Percentiles rank a stretch among this genome's conserved stretches.
These are phyloP conservation scores for Corinectria fuckeliana DNA, from an alignment of 2,329 filamentous ascomycete species.

Conservation along the genomic window DNA sequence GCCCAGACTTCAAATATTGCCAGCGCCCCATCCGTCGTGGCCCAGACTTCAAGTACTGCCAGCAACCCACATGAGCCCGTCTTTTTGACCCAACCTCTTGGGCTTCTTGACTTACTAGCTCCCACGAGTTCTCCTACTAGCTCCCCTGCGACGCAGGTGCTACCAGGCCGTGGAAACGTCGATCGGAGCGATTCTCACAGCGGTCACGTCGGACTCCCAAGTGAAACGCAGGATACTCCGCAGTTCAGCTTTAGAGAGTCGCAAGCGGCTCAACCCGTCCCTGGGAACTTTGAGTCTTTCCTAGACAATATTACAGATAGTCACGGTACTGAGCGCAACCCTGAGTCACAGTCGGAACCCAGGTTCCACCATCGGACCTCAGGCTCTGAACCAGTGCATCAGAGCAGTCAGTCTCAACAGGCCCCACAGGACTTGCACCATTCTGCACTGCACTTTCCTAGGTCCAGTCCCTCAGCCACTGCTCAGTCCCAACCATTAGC, in stretches of 20 bases:
- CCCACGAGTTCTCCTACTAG: conserved; percentile 3
- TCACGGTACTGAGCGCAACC: conserved; percentile 11
- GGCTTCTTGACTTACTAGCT: not conserved
- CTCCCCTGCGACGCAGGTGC: not conserved
- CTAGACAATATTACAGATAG: conserved; percentile 22
- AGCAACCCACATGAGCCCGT: not conserved
- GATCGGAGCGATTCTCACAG: not conserved
- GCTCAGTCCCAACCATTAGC: not conserved
- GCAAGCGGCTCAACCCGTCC: conserved; percentile 40
- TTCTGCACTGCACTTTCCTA: not conserved
- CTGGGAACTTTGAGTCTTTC: conserved; percentile 21
- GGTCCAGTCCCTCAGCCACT: not conserved
- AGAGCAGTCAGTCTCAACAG: not conserved
- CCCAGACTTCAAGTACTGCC: not conserved
- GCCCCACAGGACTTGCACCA: not conserved
- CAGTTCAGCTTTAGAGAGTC: conserved; percentile 18
- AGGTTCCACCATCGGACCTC: not conserved
- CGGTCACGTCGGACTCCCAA: not conserved
- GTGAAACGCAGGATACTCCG: not conserved
- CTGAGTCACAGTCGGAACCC: not conserved
- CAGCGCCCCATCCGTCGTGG: not conserved
- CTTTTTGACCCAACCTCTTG: conserved; percentile 33
- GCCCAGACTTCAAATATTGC: not conserved
- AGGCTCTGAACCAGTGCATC: not conserved
- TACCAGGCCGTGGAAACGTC: not conserved